Evolutionary conservation across 805 yeast species (phyloP).

Genomic region (Tetrapisispora fleetii): DNA sequence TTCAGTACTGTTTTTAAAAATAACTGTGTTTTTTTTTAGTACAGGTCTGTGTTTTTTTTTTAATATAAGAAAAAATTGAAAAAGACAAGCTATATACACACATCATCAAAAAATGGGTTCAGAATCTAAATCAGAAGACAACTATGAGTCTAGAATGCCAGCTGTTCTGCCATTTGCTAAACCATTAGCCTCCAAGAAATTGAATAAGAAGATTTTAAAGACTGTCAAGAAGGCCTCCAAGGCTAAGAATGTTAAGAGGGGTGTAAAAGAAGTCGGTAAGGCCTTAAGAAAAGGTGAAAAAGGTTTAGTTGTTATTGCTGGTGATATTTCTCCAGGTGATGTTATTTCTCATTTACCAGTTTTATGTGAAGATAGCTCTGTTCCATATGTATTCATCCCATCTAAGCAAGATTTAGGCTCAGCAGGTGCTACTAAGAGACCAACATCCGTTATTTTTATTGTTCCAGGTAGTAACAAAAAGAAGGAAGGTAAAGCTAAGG

Average conservation of each 20-base stretch:
- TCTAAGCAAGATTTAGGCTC: slow-evolving; percentile 97
- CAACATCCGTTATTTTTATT: slow-evolving; percentile 94
- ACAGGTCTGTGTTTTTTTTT: no score
- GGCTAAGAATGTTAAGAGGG: slow-evolving; percentile 96
- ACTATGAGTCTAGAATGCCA: slow-evolving; percentile 85
- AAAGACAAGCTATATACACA: background rate
- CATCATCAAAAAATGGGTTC: background rate
- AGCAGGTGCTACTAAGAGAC: slow-evolving; percentile 98
- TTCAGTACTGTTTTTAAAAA: no score
- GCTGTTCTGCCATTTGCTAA: slow-evolving; percentile 87
- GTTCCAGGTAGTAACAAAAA: slow-evolving; percentile 91
- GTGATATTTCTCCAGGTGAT: slow-evolving; percentile 96
- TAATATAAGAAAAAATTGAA: background rate
- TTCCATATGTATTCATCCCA: slow-evolving; percentile 89
- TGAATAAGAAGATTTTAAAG: slow-evolving; percentile 90
- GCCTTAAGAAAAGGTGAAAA: slow-evolving; percentile 96
- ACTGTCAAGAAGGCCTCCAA: slow-evolving; percentile 96
- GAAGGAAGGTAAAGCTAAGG: slow-evolving; percentile 56
- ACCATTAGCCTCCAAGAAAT: slow-evolving; percentile 92
- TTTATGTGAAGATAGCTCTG: slow-evolving; percentile 86
- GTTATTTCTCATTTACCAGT: slow-evolving; percentile 97
- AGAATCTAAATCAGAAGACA: slow-evolving; percentile 42
- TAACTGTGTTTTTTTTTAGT: no score
- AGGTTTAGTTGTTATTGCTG: slow-evolving; percentile 93
- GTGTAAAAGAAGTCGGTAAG: slow-evolving; percentile 97